Conservation (phyloP, 1,284 basidiomycete genomes). For the Apiotrichum veenhuisii region DNA sequence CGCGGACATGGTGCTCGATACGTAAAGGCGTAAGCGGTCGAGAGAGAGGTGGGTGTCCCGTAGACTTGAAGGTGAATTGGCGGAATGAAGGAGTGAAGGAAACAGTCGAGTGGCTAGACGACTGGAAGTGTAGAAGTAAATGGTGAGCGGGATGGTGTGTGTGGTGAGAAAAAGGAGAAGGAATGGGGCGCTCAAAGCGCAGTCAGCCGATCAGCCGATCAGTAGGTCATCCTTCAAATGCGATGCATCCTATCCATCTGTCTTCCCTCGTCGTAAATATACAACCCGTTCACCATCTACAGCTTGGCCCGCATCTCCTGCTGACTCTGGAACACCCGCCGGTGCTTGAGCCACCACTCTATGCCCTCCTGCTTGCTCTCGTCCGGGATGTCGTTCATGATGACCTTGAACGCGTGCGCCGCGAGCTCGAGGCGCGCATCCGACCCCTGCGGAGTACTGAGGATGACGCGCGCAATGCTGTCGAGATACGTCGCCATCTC, state of each 20-base stretch:
- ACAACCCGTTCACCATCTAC: not conserved
- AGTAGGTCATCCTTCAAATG: not conserved
- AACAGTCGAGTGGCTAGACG: no score
- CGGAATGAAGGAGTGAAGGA: no score
- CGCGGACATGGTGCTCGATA: no score
- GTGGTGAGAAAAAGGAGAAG: no score
- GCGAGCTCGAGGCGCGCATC: conserved; percentile 27
- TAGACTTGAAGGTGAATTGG: no score
- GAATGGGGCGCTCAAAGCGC: no score
- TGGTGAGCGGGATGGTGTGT: no score
- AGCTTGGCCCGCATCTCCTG: conserved; percentile 7
- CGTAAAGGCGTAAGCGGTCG: no score
- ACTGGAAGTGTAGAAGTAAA: no score
- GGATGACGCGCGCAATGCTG: conserved; percentile 20
- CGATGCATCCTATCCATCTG: not conserved
- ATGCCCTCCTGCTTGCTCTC: conserved; percentile 28
- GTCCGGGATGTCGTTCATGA: conserved; percentile 34
- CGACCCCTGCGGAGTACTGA: conserved; percentile 10
- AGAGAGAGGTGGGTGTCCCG: no score
- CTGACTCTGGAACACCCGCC: conserved; percentile 13
- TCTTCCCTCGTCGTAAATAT: no score
- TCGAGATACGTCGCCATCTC: conserved; percentile 28
- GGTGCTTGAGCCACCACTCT: conserved; percentile 38
- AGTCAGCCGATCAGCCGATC: not conserved
- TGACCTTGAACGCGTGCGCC: conserved; percentile 26